Evolutionary conservation across 306 rosid species (phyloP).

Genomic region (Rosa rugosa): DNA sequence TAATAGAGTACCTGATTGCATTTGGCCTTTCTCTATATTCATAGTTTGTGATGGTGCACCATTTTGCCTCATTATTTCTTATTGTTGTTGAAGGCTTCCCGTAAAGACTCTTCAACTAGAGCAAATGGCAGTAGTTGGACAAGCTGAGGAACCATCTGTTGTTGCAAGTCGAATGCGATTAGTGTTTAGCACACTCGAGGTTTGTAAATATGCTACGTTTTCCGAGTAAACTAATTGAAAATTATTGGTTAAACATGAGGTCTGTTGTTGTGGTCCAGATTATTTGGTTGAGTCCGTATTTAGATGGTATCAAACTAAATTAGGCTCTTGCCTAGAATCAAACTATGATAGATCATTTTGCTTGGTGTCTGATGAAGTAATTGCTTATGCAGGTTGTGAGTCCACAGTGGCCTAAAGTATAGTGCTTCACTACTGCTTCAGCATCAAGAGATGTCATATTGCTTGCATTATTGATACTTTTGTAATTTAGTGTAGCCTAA

Average conservation of each 20-base stretch:
- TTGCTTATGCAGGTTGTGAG: slow-evolving; percentile 75
- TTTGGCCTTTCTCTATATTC: neutral
- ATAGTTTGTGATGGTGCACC: neutral
- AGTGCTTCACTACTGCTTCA: slow-evolving; percentile 28
- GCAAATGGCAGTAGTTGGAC: slow-evolving; percentile 86
- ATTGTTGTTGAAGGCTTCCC: slow-evolving; percentile 71
- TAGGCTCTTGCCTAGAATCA: neutral
- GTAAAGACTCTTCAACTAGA: slow-evolving; percentile 96
- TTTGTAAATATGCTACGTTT: slow-evolving; percentile 27
- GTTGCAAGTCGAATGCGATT: slow-evolving; percentile 93
- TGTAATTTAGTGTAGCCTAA: neutral
- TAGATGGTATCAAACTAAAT: neutral
- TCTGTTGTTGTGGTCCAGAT: neutral
- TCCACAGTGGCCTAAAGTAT: slow-evolving; percentile 93
- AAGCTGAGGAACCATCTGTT: slow-evolving; percentile 84
- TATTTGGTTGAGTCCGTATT: neutral
- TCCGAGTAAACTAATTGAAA: neutral
- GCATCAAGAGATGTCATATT: neutral
- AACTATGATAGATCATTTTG: neutral
- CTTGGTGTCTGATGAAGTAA: neutral
- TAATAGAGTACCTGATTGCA: neutral
- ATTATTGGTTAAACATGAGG: neutral
- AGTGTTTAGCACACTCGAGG: slow-evolving; percentile 95
- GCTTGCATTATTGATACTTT: neutral
- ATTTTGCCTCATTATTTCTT: neutral